Evolutionary conservation across 1,284 basidiomycete genomes (phyloP).

Genomic region (Phellopilus nigrolimitatus): DNA sequence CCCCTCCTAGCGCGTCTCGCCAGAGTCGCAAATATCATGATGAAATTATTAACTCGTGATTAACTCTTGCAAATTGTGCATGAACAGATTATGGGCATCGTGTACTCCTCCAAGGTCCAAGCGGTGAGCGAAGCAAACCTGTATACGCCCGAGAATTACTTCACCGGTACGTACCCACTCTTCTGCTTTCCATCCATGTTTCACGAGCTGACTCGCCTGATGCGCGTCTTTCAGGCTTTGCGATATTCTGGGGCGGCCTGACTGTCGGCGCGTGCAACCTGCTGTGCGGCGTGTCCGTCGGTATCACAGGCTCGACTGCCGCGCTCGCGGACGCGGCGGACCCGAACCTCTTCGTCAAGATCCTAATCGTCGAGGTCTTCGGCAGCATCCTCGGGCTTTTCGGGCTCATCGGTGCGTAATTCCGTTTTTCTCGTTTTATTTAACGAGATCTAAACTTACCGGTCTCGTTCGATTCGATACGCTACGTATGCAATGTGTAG

Average conservation of each 20-base stretch:
- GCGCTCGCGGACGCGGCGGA: constrained; percentile 92
- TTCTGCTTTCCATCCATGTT: constrained; percentile 2
- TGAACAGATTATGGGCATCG: constrained; percentile 84
- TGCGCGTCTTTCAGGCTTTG: constrained; percentile 53
- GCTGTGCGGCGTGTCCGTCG: constrained; percentile 89
- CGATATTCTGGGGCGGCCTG: constrained; percentile 92
- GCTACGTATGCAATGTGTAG: constrained; percentile 31
- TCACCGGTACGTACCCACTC: constrained; percentile 61
- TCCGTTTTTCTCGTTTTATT: background rate
- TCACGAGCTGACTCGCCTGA: background rate
- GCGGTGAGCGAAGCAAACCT: constrained; percentile 56
- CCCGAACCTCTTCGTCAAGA: constrained; percentile 89
- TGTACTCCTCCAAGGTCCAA: constrained; percentile 80
- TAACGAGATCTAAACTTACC: background rate
- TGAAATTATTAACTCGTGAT: constrained; percentile 87
- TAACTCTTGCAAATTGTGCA: constrained; percentile 8
- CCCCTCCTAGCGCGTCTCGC: no score
- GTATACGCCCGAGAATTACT: constrained; percentile 84
- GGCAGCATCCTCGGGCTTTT: constrained; percentile 90
- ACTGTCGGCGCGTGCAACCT: constrained; percentile 90
- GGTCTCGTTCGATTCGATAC: background rate
- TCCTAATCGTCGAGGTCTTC: constrained; percentile 92
- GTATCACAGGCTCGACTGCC: constrained; percentile 88
- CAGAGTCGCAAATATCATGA: no score
- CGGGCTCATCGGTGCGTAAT: constrained; percentile 79